Evolutionary conservation across 306 rosid genomes (phyloP).

Genomic region (Amphicarpaea edgeworthii): DNA sequence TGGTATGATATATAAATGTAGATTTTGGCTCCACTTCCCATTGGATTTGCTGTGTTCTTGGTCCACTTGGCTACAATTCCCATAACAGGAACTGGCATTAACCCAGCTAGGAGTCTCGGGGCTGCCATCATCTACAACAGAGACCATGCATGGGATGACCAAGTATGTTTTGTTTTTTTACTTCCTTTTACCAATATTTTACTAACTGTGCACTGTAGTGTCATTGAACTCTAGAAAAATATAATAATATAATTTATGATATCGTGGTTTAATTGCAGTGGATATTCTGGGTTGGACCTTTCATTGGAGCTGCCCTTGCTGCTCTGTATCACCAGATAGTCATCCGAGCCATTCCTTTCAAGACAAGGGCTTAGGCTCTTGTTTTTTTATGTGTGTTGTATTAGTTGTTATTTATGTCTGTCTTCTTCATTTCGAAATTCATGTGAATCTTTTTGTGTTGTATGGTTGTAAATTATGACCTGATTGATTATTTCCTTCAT

Average conservation of each 20-base stretch:
- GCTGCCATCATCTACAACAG: slow-evolving; percentile 88
- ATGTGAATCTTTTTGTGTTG: slow-evolving; percentile 30
- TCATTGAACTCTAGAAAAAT: too few species aligned
- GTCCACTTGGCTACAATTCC: slow-evolving; percentile 97
- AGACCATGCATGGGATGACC: slow-evolving; percentile 81
- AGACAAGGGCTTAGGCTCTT: slow-evolving; percentile 55
- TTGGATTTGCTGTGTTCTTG: slow-evolving; percentile 92
- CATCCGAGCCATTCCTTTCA: slow-evolving; percentile 94
- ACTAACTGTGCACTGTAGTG: too few species aligned
- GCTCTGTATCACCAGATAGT: slow-evolving; percentile 86
- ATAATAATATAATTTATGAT: not conserved
- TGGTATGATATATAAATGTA: slow-evolving; percentile 32
- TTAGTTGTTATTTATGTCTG: slow-evolving; percentile 2
- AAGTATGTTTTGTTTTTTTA: slow-evolving; percentile 51
- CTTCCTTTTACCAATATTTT: not conserved
- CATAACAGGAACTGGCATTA: slow-evolving; percentile 89
- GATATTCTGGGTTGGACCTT: slow-evolving; percentile 99
- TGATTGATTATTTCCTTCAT: not conserved
- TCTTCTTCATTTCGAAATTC: slow-evolving; percentile 22
- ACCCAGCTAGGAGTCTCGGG: slow-evolving; percentile 96
- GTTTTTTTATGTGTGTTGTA: not conserved
- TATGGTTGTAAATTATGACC: slow-evolving; percentile 52
- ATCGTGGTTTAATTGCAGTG: slow-evolving; percentile 60
- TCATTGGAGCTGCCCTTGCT: slow-evolving; percentile 91
- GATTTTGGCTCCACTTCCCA: slow-evolving; percentile 95